These are phyloP conservation scores for Entelexis sorbosivorans DNA, from an alignment of 1,139 yeast species.

Conservation along the genomic window DNA sequence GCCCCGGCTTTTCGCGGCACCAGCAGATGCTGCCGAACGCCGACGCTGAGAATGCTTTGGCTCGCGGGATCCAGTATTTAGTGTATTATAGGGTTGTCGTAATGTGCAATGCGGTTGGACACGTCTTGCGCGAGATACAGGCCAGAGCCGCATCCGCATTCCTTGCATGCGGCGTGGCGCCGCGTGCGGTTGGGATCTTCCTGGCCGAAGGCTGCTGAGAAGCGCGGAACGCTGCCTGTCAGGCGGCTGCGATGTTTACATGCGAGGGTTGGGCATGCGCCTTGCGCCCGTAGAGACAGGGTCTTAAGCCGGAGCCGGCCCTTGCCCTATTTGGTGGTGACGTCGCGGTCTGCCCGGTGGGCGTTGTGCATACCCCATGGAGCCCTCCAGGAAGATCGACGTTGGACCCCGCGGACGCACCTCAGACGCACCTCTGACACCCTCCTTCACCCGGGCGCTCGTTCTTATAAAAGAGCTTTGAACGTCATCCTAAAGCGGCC, in stretches of 20 bases:
- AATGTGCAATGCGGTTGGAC: too few species aligned
- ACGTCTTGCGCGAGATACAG: too few species aligned
- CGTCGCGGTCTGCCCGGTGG: slow-evolving; percentile 16
- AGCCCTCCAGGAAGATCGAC: slow-evolving; percentile 9
- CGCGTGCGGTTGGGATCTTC: background rate
- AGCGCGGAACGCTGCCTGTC: background rate
- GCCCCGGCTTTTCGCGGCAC: too few species aligned
- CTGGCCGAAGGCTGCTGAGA: background rate
- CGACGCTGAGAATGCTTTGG: too few species aligned
- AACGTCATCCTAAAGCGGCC: background rate
- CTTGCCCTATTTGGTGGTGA: background rate
- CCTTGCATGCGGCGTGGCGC: slow-evolving; percentile 18
- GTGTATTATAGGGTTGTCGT: too few species aligned
- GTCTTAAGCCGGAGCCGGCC: background rate
- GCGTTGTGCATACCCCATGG: slow-evolving; percentile 13
- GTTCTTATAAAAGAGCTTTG: background rate
- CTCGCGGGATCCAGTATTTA: too few species aligned
- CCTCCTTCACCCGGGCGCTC: background rate
- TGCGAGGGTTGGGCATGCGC: background rate
- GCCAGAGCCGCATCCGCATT: slow-evolving; percentile 1
- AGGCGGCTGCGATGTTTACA: background rate
- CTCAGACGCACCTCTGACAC: slow-evolving; percentile 4
- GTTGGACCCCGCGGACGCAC: slow-evolving; percentile 6
- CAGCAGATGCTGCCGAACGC: too few species aligned
- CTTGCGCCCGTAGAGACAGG: background rate